Base-by-base conservation (phyloP, 345 rosid species). In the Populus alba region DNA sequence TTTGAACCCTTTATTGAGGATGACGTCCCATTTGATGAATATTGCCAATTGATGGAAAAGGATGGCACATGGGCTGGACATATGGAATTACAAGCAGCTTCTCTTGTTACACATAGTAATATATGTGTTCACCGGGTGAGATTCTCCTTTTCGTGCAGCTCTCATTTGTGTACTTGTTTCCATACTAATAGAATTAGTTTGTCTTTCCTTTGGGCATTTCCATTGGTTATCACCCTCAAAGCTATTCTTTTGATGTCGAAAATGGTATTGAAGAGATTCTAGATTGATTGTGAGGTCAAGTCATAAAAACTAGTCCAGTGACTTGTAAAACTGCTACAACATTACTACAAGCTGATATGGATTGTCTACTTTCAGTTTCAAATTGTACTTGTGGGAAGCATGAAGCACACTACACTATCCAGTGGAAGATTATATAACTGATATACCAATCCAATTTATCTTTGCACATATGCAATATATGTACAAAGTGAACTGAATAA, bases 21-120 rank as follows among this genome's bases (percentile, higher is more conserved):
- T 85, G 97, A 92, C 55, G 85, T 91, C 27, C 98, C 97, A 0
- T 92, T 93, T 83, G 96, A 91, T 67, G 97, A 95, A 67, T 95
- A 95, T 68, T 91, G 96, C 76, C 88, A 82, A 78, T 87, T 87
- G 66, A 93, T 93, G 99, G 92, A 88, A 66, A 85, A 85, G 37
- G 99, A 95, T 85, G 97, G 98, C 47, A 89, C 97, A 29, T 95
- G 98, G 98, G 98, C 97, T 47, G 98, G 99, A 72, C 92, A 95
- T 83, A 92, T 95, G 96, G 99, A 95, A 77, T 77, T 93, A 82
- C 99, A 93, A 66, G 98, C 99, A 68, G 92, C 96, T 84, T 95
- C 99, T 79, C 97, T 93, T 78, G 97, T 93, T 77, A 90, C 94
- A 0, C 89, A 49, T 57, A 77, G 90, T 86, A 95, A 95, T 80